phyloP scores from a whole-genome alignment of 768 basidiomycete species.

The Cyathus striatus region DNA sequence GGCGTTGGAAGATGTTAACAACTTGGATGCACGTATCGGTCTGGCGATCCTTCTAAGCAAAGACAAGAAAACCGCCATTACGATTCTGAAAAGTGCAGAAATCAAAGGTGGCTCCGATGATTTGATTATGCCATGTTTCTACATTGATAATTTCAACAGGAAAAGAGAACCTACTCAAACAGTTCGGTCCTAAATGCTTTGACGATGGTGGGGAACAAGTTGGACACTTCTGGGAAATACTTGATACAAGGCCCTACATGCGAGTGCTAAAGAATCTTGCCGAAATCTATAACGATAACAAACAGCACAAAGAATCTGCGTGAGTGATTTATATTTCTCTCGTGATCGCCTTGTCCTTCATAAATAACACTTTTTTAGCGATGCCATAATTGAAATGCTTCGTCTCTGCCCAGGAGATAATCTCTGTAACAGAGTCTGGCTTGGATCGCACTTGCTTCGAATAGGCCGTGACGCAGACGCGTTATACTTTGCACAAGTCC shows the following conservation, averaged over 20 bases:
- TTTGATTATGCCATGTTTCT: too few relatives aligned
- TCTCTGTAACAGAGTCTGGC: slow-evolving; percentile 28
- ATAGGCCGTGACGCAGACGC: slow-evolving; percentile 28
- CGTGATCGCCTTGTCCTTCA: background rate
- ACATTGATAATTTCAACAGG: slow-evolving; percentile 14
- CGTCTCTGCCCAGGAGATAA: slow-evolving; percentile 39
- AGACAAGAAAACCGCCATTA: slow-evolving; percentile 18
- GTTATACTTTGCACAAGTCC: slow-evolving; percentile 31
- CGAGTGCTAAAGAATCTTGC: slow-evolving; percentile 34
- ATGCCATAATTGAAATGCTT: slow-evolving; percentile 34
- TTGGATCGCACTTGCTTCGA: slow-evolving; percentile 30
- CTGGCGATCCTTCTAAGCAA: slow-evolving; percentile 28
- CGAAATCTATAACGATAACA: slow-evolving; percentile 24
- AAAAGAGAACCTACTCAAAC: slow-evolving; percentile 16
- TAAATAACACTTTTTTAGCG: slow-evolving; percentile 17
- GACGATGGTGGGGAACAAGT: slow-evolving; percentile 26
- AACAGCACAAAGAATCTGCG: slow-evolving; percentile 26
- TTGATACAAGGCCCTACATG: slow-evolving; percentile 41
- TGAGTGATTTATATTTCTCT: slow-evolving; percentile 12
- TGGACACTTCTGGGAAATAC: slow-evolving; percentile 29
- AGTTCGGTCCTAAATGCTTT: slow-evolving; percentile 28
- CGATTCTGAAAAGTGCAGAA: slow-evolving; percentile 20
- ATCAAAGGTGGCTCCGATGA: slow-evolving; percentile 2
- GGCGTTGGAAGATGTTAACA: slow-evolving; percentile 34
- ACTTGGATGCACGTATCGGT: slow-evolving; percentile 33